Base-by-base conservation (phyloP, 2,329 filamentous ascomycete genomes). In the Colletotrichum agaves region DNA sequence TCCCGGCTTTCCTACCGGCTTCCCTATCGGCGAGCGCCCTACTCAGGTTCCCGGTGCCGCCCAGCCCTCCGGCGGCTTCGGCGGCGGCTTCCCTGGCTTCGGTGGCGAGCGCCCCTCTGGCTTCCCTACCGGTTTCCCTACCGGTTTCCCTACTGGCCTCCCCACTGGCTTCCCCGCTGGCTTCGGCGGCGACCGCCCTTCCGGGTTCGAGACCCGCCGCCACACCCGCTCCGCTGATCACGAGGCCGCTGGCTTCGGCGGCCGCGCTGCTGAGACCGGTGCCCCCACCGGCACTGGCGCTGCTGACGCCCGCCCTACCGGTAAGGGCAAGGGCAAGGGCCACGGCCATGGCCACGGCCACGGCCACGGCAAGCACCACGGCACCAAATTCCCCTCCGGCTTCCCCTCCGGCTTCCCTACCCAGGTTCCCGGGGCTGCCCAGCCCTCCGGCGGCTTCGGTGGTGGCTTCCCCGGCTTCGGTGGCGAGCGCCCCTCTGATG, bases 331-430 rank as follows among this genome's bases (percentile, higher is more conserved):
- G 23, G 47, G 39, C 44, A 60, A 61, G 63, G 57, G 63, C 49
- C 15, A 15, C 11, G 46, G 47, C 17, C 35, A 53, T 31, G 44
- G 61, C 23, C 57, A 61, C 56, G 63, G 63, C 41, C 19, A 15
- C 15, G 46, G 55, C 15, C 41, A 39, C 31, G 44, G 61, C 65
- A 64, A 65, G 61, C 23, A 63, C 50, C 52, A 61, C 62, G 62
- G 62, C 62, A 65, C 63, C 37, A 58, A 58, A 21, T 7, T 39
- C 19, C 57, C 57, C 44, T 60, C 57, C 31, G 63, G 57, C 21
- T 60, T 66, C 49, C 63, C 62, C 47, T 61, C 62, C 39, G 62
- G 62, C 33, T 47, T 57, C 19, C 63, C 63, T 43, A 67, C 59
- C 63, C 65, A 56, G 17, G 39, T 60, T n/a, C 61, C 61, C 33